Evolutionary conservation across 352 stramenopile species (phyloP), one percentile per base, ranked within the genome.

Genomic region (Phytopythium chamaehyphon): DNA sequence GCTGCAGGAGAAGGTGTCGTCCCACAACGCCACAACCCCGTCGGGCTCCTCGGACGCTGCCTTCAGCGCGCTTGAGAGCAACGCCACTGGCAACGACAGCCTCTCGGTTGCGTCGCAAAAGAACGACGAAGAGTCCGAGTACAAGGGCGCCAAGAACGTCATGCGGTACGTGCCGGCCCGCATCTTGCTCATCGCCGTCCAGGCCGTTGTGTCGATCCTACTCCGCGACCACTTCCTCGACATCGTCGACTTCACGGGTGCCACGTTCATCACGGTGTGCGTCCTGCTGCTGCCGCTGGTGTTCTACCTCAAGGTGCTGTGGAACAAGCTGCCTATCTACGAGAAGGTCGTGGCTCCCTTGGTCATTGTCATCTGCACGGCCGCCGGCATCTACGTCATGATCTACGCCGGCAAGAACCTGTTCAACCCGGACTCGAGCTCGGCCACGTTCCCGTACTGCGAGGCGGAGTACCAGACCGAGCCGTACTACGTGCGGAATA

Each of bases 271-370:
- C 42, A 66, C 68, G 1, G 55, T 74, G 36, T 74, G 65, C 58
- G 78, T 68, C 57, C 62, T 78, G 28, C 61, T 78, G 23, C 52
- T 82, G 39, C 71, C 71, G 35, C 64, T 78, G 21, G 40, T 69
- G 21, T 76, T 82, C 49, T 82, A 78, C 55, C 51, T 82, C 44
- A 79, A 79, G 64, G 55, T 66, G 16, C 59, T 74, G 40, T 74
- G 67, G 64, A 54, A 31, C n/a, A 56, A 56, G 22, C 57, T 80
- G 33, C 61, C 64, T 0, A 40, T 80, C 3, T 73, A 73, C 55
- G 70, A 80, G 46, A 66, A 70, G 33, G 35, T 65, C n/a, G 35
- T 62, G 39, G 70, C 64, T 14, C 15, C 58, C 14, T 18, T 76
- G 18, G 51, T 77, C 14, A 64, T 75, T 12, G 39, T 69, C 24